A percentile compares a stretch with the other conserved stretches of the same genome.
Evolutionary conservation across 1,284 basidiomycete species (phyloP).

Genomic region (Rhodotorula sp.): DNA sequence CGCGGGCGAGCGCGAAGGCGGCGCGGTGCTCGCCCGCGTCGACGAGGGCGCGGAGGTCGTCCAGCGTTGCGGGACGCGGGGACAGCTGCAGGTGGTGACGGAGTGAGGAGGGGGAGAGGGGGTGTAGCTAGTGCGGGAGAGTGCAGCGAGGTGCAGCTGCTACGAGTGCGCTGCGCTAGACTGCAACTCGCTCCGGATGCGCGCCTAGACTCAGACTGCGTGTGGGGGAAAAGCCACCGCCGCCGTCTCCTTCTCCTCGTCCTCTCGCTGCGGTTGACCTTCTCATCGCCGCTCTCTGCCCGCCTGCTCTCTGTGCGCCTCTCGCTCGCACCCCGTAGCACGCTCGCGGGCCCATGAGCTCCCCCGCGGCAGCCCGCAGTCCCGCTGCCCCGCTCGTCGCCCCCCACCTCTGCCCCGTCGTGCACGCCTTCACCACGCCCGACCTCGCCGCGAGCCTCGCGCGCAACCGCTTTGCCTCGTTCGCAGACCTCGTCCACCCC

Average conservation of each 20-base stretch:
- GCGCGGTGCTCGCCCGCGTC: slow-evolving; percentile 12
- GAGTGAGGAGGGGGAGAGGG: too few species aligned
- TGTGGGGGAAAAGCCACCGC: too few species aligned
- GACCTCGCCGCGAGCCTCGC: slow-evolving; percentile 16
- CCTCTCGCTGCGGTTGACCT: too few species aligned
- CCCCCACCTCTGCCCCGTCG: slow-evolving; percentile 16
- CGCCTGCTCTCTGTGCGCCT: background rate
- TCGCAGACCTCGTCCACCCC: slow-evolving; percentile 19
- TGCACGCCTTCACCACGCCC: slow-evolving; percentile 26
- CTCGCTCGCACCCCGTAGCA: background rate
- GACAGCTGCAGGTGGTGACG: background rate
- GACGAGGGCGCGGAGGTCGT: slow-evolving; percentile 11
- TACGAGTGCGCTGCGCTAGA: background rate
- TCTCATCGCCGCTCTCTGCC: background rate
- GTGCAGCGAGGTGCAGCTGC: background rate
- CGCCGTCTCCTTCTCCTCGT: too few species aligned
- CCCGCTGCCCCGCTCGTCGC: background rate
- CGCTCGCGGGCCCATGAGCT: background rate
- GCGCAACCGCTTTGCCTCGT: slow-evolving; percentile 6
- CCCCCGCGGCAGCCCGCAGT: background rate
- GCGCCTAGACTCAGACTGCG: too few species aligned
- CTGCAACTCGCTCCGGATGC: too few species aligned
- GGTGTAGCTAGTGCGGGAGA: background rate
- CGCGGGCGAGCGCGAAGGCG: slow-evolving; percentile 1
- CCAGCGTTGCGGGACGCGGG: slow-evolving; percentile 5